Conservation (phyloP, 169 alveolate species). For the Blepharisma undulans region DNA sequence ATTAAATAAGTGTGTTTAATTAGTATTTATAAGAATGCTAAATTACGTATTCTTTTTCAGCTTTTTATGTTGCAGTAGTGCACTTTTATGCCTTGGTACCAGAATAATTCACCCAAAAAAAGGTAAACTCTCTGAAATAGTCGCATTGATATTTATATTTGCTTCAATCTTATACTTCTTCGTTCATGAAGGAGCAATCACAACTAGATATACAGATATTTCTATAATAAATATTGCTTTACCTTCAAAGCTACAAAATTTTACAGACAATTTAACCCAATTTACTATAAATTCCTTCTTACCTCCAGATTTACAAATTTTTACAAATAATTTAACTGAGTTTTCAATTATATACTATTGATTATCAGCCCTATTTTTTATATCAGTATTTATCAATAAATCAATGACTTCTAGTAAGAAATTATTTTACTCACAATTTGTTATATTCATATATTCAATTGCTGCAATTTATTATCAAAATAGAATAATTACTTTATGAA, state of each 20-base stretch:
- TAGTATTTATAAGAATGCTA: no score
- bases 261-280: background rate
- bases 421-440: background rate
- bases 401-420: background rate
- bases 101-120: no score
- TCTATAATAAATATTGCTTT: background rate
- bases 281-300: no score
- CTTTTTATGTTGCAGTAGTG: no score
- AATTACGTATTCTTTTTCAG: no score
- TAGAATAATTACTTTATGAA: background rate
- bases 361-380: background rate
- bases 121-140: no score
- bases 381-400: no score
- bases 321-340: background rate
- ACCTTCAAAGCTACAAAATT: background rate
- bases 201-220: background rate
- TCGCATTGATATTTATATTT: no score
- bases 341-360: background rate
- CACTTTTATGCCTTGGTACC: no score
- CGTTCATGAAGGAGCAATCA: background rate
- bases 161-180: background rate
- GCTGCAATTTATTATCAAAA: background rate
- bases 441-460: background rate
- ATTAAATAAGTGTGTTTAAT: no score
- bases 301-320: no score